phyloP scores from a whole-genome alignment of 2,329 filamentous ascomycete genomes.

The Sclerotinia spermophila region DNA sequence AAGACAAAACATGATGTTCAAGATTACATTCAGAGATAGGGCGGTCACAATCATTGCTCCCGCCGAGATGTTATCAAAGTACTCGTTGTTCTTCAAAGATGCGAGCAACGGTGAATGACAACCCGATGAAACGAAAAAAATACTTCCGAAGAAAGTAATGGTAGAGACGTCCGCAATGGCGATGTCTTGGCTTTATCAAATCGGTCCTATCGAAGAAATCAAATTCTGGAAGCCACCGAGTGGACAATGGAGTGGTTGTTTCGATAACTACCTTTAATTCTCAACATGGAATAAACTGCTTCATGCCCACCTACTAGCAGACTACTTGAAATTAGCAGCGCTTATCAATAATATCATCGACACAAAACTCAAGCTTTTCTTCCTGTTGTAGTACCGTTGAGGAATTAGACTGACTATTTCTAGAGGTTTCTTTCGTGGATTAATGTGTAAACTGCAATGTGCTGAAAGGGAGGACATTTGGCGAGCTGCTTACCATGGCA shows the following conservation, averaged over 20 bases:
- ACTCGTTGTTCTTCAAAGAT: neutral
- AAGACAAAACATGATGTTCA: rapidly evolving
- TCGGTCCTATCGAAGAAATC: neutral
- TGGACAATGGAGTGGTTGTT: neutral
- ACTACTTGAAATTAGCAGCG: neutral
- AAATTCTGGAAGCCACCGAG: neutral
- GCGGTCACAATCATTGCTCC: neutral
- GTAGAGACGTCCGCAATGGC: neutral
- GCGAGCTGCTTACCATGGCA: no score
- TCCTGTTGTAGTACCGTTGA: no score
- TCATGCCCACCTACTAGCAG: neutral
- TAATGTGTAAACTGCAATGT: no score
- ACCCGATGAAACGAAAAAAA: neutral
- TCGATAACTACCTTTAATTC: neutral
- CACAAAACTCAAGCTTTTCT: neutral
- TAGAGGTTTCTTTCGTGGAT: no score
- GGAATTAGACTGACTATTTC: no score
- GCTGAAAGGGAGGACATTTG: no score
- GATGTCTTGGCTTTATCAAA: neutral
- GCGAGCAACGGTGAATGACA: neutral
- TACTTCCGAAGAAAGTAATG: neutral
- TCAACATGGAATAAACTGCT: neutral
- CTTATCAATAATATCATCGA: neutral
- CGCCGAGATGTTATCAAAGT: neutral
- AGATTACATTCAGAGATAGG: neutral